phyloP scores from a whole-genome alignment of 2,329 filamentous ascomycete species.

The Emericellopsis atlantica region DNA sequence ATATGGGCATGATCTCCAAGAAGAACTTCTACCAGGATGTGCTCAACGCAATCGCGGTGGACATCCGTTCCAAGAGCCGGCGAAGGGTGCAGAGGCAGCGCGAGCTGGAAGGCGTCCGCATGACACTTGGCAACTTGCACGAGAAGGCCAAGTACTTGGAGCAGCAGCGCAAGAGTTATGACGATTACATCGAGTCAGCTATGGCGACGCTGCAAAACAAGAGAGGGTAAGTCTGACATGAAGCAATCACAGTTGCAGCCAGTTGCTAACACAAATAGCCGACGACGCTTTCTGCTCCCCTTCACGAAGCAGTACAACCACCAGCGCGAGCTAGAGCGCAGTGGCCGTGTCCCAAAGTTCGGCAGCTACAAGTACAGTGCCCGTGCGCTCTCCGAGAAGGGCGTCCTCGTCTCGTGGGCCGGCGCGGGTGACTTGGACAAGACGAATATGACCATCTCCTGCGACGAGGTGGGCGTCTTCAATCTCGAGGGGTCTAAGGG shows the following conservation, averaged over 20 bases:
- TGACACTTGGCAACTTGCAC: conserved; percentile 63
- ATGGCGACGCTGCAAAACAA: conserved; percentile 96
- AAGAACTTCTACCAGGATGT: conserved; percentile 94
- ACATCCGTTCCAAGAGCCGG: conserved; percentile 94
- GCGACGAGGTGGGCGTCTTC: conserved; percentile 89
- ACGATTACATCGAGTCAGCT: conserved; percentile 97
- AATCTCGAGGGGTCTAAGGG: conserved; percentile 82
- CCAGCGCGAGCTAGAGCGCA: conserved; percentile 85
- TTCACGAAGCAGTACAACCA: conserved; percentile 99
- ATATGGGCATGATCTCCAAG: conserved; percentile 74
- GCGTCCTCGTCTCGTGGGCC: conserved; percentile 84
- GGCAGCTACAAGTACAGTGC: conserved; percentile 96
- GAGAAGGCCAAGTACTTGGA: conserved; percentile 88
- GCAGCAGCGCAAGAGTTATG: conserved; percentile 91
- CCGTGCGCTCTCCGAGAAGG: conserved; percentile 79
- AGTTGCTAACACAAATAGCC: conserved; percentile 29
- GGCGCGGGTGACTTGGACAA: conserved; percentile 81
- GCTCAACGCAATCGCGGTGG: conserved; percentile 91
- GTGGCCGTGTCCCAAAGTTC: conserved; percentile 90
- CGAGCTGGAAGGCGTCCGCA: conserved; percentile 73
- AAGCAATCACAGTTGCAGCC: conserved; percentile 4
- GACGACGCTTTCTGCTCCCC: conserved; percentile 86
- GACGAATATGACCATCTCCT: conserved; percentile 87
- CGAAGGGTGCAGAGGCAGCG: conserved; percentile 82
- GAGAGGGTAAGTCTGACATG: conserved; percentile 52